Evolutionary conservation across 1,139 yeast genomes (phyloP), one percentile per base, ranked within the genome.

Genomic region (Lodderomyces metapsilosis): DNA sequence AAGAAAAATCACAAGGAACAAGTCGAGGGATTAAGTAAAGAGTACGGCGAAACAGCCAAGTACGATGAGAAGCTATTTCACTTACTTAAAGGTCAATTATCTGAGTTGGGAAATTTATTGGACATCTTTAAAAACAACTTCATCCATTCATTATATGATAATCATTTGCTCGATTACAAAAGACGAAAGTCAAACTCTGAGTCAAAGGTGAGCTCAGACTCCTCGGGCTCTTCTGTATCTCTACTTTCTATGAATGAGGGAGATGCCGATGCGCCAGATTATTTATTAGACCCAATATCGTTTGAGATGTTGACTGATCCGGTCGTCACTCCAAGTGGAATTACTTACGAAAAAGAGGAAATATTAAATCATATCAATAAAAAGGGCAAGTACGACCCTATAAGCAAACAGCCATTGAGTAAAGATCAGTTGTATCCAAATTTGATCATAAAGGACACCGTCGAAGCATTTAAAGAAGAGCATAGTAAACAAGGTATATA

Each of bases 271-370:
- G 67, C 69, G 0, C 80, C 80, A 0, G 78, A 71, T 25, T 61
- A 59, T 40, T 53, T 72, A 15, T 45, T 71, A 13, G 79, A 75
- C 46, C 80, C 80, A 5, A 71, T 75, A 21, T 68, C 78, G 2
- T 72, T 69, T 52, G 66, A 67, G 37, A 46, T 74, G 30, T 73
- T 74, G 50, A 52, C 51, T 28, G 72, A 75, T 36, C 80, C 80
- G 0, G 80, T 75, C 5, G 57, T 74, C n/a, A 62, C 76, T 11
- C 76, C 76, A 10, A 66, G 75, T 18, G 80, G 80, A 2, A 71
- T 68, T 27, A 66, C 78, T 1, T 75, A 70, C 51, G 80, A 75
- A 47, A 61, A 67, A 42, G 47, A 70, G 16, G 39, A 43, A 13
- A 38, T 49, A 13, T 13, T 49, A 2, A 37, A 36, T 37, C 50